Percentiles rank a stretch among this genome's conserved stretches.
These are phyloP conservation scores for Phytophthora macrochlamydospora DNA, from an alignment of 352 stramenopile species.

Conservation along the genomic window DNA sequence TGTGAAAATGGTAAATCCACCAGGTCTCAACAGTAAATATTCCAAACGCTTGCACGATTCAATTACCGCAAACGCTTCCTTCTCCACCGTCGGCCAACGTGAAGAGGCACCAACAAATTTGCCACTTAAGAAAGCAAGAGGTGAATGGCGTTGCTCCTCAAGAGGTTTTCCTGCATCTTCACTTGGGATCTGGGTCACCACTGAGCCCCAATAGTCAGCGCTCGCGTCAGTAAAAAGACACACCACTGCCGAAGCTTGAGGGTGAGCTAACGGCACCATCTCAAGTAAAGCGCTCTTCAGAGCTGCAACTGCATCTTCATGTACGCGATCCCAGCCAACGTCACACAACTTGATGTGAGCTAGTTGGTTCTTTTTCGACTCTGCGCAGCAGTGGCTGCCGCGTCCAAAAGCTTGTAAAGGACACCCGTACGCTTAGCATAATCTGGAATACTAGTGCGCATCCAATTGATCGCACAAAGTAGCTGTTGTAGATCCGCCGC, in stretches of 20 bases:
- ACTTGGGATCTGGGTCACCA: not conserved
- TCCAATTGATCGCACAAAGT: constrained; percentile 6
- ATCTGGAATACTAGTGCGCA: not conserved
- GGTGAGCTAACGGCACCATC: not conserved
- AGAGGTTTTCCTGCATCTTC: not conserved
- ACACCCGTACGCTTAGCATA: not conserved
- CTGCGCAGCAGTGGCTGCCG: not conserved
- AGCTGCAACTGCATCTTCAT: not conserved
- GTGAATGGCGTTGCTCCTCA: not conserved
- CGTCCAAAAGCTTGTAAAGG: not conserved
- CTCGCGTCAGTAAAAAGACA: constrained; percentile 12
- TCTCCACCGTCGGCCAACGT: constrained; percentile 24
- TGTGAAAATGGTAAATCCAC: constrained; percentile 19
- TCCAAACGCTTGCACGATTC: constrained; percentile 3
- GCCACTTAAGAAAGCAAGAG: constrained; percentile 10
- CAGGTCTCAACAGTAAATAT: constrained; percentile 16
- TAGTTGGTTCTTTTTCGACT: not conserved
- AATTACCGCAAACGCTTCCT: constrained; percentile 24
- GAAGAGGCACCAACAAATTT: not conserved
- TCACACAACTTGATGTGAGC: not conserved
- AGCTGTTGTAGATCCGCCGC: not conserved
- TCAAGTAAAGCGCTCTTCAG: not conserved
- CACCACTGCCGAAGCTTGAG: not conserved
- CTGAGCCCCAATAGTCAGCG: not conserved
- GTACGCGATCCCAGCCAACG: not conserved